Percentiles rank a stretch among this genome's conserved stretches.
Conservation (phyloP, 441 rosid species). For the Heliophila coronopifolia region DNA sequence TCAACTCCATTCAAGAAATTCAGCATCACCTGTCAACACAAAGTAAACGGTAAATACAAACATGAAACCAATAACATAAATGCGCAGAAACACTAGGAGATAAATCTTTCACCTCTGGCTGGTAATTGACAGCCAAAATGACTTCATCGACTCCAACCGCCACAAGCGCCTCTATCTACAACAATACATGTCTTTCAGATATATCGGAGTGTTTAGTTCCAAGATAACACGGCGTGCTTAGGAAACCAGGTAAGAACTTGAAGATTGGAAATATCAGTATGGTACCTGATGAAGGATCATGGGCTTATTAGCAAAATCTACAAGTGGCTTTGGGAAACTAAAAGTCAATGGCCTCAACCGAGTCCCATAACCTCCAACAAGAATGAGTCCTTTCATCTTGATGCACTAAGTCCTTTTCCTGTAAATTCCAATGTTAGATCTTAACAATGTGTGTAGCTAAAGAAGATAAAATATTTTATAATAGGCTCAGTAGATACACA, state of each 20-base stretch:
- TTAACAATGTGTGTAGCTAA: too few species aligned
- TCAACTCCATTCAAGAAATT: slow-evolving; percentile 52
- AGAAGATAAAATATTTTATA: too few species aligned
- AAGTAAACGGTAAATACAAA: too few species aligned
- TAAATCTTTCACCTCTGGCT: slow-evolving; percentile 53
- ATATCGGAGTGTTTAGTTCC: too few species aligned
- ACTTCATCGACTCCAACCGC: slow-evolving; percentile 51
- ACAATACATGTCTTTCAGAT: too few species aligned
- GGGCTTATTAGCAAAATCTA: slow-evolving; percentile 59
- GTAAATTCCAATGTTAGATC: too few species aligned
- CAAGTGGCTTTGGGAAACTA: slow-evolving; percentile 50
- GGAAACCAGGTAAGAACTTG: too few species aligned
- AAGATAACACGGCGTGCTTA: background rate
- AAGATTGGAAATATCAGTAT: too few species aligned
- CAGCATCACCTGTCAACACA: slow-evolving; percentile 47
- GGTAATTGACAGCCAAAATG: slow-evolving; percentile 56
- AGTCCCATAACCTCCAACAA: slow-evolving; percentile 61
- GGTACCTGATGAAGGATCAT: slow-evolving; percentile 60
- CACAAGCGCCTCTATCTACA: slow-evolving; percentile 59
- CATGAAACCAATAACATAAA: background rate
- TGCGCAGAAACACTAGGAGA: too few species aligned
- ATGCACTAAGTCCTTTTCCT: too few species aligned
- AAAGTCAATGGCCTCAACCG: slow-evolving; percentile 53
- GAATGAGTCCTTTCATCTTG: slow-evolving; percentile 53
- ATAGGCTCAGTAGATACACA: too few species aligned